Base-by-base conservation (phyloP, 768 basidiomycete genomes). In the Termitomyces sp. region DNA sequence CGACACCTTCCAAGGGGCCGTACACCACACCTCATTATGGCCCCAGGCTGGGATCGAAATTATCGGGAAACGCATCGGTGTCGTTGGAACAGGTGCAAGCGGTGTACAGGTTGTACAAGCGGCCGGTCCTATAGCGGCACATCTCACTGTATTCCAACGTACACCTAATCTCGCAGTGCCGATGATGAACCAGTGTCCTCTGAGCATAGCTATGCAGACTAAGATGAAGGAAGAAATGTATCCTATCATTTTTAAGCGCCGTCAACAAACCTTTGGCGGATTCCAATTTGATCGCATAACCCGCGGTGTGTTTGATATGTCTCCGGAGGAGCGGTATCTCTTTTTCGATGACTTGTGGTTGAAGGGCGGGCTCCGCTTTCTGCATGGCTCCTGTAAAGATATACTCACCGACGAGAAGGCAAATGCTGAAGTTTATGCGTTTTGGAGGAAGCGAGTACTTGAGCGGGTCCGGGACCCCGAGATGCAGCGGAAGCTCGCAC, bases 61-160 rank as follows among this genome's bases (percentile, higher is more conserved):
- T 6, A 13, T 55, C 9, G 66, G 67, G 9, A 69, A 69, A 53
- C 67, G 66, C 5, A 57, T 71, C 15, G 68, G 64, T 4, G 64
- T 69, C n/a, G 66, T 69, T 37, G 68, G 68, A 20, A 71, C 69
- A 1, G 68, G 69, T 0, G 67, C 68, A 4, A 67, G 63, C 27
- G 68, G 67, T 18, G 68, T 70, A 6, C 68, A 70, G 36, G 52
- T 70, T 8, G 64, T 69, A n/a, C 67, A 70, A 45, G 66, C 63
- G 48, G 55, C 58, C 8, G 69, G 67, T 4, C 62, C 64, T 4
- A 27, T 65, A 18, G 66, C 64, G 1, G 36, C 58, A 1, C 63
- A 68, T 47, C 62, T 70, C 33, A 67, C 67, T 8, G 67, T 69
- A 20, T 71, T 69, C 63, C 70, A 71, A 53, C 68, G 70, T 7